These are phyloP conservation scores for Lentinula boryana DNA, from an alignment of 768 basidiomycete species.

Conservation along the genomic window DNA sequence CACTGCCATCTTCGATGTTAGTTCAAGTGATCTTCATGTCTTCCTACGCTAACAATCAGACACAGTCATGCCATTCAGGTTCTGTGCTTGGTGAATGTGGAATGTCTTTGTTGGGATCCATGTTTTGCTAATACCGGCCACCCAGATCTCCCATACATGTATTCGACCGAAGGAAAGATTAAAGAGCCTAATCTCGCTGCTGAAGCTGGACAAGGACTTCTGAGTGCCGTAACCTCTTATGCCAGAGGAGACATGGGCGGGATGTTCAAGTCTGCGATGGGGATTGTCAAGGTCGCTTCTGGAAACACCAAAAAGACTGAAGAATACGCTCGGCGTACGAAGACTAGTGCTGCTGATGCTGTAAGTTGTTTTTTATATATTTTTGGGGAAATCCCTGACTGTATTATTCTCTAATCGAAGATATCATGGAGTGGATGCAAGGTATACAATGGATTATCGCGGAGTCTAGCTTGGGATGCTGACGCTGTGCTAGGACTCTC, in stretches of 20 bases:
- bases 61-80: constrained; percentile 84
- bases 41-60: constrained; percentile 1
- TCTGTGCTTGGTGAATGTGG: constrained; percentile 63
- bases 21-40: constrained; percentile 15
- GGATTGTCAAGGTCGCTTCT: constrained; percentile 69
- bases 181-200: constrained; percentile 89
- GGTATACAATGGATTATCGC: background rate
- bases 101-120: background rate
- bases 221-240: constrained; percentile 76
- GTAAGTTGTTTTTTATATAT: constrained; percentile 36
- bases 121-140: background rate
- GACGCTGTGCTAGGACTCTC: constrained; percentile 41
- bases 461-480: background rate
- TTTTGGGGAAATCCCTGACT: too few relatives aligned
- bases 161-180: constrained; percentile 92
- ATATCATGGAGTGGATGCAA: constrained; percentile 83
- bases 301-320: constrained; percentile 61
- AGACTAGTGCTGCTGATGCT: constrained; percentile 80
- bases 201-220: constrained; percentile 82
- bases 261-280: constrained; percentile 65
- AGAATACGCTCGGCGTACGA: constrained; percentile 51
- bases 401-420: constrained; percentile 25
- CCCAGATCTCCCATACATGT: constrained; percentile 70
- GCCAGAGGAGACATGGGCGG: constrained; percentile 76
- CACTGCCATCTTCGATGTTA: constrained; percentile 75